Evolutionary conservation across 805 yeast species (phyloP), one percentile per base, ranked within the genome.

Genomic region (Saturnispora gosingensis): DNA sequence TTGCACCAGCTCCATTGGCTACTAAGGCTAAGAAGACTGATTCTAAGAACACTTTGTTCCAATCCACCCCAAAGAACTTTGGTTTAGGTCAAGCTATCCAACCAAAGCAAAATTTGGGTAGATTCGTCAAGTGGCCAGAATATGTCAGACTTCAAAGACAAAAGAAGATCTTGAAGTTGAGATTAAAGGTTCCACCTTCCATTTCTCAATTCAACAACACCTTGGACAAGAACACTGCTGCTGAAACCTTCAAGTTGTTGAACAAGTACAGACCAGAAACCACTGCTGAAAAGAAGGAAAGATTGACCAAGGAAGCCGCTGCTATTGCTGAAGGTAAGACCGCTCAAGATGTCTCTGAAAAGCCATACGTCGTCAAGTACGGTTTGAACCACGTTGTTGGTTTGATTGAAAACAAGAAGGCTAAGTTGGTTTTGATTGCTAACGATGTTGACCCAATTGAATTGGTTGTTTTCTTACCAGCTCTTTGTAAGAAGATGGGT

Each of bases 181-280:
- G 99, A 85, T 82, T 91, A 72, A 91, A 93, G 85, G 99, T 91
- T 72, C 99, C 99, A 64, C 99, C 99, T 70, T 85, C 98, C 61
- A 83, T 91, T 71, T 82, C 98, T 61, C 99, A 91, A 80, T 91
- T 91, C 84, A 89, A 88, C 70, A 78, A 85, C 77, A 84, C 89
- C 69, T 81, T 91, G 74, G 99, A 91, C 86, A 90, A 90, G 86
- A 91, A 91, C 89, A 86, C 98, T 64, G 98, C 99, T 69, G 78
- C 97, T 67, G 95, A 87, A 77, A 80, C 96, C 66, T 87, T 91
- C 84, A 90, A 90, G 82, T 83, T 91, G 69, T 84, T 91, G 80
- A 89, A 89, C 95, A 91, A 93, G 82, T 91, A 91, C 88, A 85
- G 96, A 80, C 98, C 99, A 71, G 99, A 91, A 82, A 87, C 97